A percentile compares a stretch with the other conserved stretches of the same genome.
phyloP scores from a whole-genome alignment of 768 basidiomycete species.

The Mycena crocata region DNA sequence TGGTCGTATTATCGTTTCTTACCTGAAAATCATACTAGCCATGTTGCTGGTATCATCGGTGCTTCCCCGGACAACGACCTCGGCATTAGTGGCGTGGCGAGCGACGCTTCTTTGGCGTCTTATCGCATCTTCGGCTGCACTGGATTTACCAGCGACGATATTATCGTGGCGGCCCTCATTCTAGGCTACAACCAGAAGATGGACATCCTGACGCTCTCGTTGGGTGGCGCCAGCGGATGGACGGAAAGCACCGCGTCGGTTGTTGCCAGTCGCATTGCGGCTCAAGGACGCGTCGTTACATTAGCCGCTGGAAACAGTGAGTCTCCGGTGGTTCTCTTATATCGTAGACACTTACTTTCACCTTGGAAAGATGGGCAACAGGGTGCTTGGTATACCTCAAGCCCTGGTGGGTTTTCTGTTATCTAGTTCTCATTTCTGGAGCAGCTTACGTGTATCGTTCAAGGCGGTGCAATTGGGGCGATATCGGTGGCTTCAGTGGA shows the following conservation, averaged over 20 bases:
- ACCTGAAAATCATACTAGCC: conserved; percentile 43
- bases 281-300: conserved; percentile 58
- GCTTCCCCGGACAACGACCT: conserved; percentile 56
- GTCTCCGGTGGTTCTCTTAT: neutral
- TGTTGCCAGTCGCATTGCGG: conserved; percentile 58
- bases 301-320: conserved; percentile 57
- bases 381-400: conserved; percentile 59
- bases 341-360: neutral
- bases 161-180: conserved; percentile 52
- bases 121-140: conserved; percentile 63
- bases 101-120: conserved; percentile 51
- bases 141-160: conserved; percentile 49
- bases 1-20: neutral
- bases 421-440: too few relatives aligned
- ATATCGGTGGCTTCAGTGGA: conserved; percentile 48
- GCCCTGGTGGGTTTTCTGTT: too few relatives aligned
- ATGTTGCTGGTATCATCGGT: conserved; percentile 55
- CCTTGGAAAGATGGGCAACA: conserved; percentile 41
- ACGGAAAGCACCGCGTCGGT: conserved; percentile 55
- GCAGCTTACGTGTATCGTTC: too few relatives aligned
- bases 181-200: conserved; percentile 52
- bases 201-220: conserved; percentile 65
- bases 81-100: conserved; percentile 65
- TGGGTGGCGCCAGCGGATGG: conserved; percentile 63
- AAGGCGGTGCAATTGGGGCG: conserved; percentile 52